Evolutionary conservation across 2,329 filamentous ascomycete species (phyloP).

Genomic region (Aureobasidium sp.): DNA sequence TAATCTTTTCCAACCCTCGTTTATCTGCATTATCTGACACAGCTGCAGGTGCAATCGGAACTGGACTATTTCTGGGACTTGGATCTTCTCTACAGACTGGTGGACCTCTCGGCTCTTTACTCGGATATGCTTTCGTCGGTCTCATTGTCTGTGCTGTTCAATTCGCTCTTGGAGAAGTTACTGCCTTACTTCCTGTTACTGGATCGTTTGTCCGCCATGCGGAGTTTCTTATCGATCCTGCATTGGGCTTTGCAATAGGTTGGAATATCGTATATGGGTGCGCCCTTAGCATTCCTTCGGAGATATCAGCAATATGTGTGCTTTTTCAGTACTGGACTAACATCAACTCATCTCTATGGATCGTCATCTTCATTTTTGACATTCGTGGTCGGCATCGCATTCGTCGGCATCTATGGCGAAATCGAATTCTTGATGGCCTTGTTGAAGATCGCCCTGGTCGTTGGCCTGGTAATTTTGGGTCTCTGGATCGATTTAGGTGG

Average conservation of each 20-base stretch:
- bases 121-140: constrained; percentile 62
- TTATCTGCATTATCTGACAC: neutral
- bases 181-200: constrained; percentile 67
- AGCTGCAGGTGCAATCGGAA: constrained; percentile 57
- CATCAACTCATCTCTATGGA: constrained; percentile 42
- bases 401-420: constrained; percentile 51
- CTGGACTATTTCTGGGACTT: constrained; percentile 63
- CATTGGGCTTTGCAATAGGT: constrained; percentile 69
- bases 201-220: constrained; percentile 78
- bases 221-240: constrained; percentile 68
- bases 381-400: constrained; percentile 24
- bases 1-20: neutral
- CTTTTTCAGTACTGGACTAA: constrained; percentile 24
- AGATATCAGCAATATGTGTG: constrained; percentile 23
- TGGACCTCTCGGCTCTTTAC: constrained; percentile 58
- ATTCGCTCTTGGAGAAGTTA: constrained; percentile 76
- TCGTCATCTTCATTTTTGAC: constrained; percentile 49
- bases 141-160: constrained; percentile 72
- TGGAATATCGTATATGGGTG: constrained; percentile 26
- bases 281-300: constrained; percentile 24
- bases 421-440: constrained; percentile 42
- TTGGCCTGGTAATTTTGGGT: constrained; percentile 37
- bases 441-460: constrained; percentile 38
- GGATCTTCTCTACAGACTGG: constrained; percentile 42
- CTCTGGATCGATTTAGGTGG: constrained; percentile 37